These are phyloP conservation scores for Penicillium crystallinum DNA, from an alignment of 495 filamentous ascomycete genomes.

Conservation along the genomic window DNA sequence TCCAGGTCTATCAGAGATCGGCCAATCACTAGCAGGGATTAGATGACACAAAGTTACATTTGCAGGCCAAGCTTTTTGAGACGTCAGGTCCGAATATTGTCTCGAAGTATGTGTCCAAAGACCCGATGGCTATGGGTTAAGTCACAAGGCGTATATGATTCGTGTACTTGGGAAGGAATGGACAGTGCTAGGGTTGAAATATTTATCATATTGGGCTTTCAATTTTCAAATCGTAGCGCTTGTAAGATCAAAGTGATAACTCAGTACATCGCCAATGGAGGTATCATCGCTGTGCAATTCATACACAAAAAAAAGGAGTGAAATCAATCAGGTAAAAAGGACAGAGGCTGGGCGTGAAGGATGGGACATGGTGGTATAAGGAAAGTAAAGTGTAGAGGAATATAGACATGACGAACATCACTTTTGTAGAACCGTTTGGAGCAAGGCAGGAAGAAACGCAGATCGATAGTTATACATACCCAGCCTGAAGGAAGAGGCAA, in stretches of 20 bases:
- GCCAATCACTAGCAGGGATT: background rate
- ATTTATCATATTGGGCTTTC: background rate
- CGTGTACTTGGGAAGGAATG: too few relatives aligned
- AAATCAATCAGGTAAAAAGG: background rate
- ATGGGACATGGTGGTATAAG: background rate
- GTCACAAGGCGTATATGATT: too few relatives aligned
- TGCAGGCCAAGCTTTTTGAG: slow-evolving; percentile 1
- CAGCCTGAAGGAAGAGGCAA: slow-evolving; percentile 5
- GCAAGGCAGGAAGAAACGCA: slow-evolving; percentile 1
- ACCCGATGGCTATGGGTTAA: background rate
- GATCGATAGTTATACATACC: slow-evolving; percentile 16
- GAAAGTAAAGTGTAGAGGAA: background rate
- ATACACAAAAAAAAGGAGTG: background rate
- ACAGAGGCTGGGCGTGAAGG: background rate
- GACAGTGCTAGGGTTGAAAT: background rate
- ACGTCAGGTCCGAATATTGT: background rate
- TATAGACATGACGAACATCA: background rate
- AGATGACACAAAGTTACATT: background rate
- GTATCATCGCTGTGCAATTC: slow-evolving; percentile 14
- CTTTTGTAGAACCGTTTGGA: background rate
- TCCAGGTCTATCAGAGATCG: background rate
- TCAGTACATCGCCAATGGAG: slow-evolving; percentile 13
- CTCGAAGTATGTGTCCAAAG: background rate
- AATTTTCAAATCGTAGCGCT: background rate
- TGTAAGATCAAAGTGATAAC: background rate